These are phyloP conservation scores for Neodidymelliopsis sp. DNA, from an alignment of 2,329 filamentous ascomycete genomes.

Conservation along the genomic window DNA sequence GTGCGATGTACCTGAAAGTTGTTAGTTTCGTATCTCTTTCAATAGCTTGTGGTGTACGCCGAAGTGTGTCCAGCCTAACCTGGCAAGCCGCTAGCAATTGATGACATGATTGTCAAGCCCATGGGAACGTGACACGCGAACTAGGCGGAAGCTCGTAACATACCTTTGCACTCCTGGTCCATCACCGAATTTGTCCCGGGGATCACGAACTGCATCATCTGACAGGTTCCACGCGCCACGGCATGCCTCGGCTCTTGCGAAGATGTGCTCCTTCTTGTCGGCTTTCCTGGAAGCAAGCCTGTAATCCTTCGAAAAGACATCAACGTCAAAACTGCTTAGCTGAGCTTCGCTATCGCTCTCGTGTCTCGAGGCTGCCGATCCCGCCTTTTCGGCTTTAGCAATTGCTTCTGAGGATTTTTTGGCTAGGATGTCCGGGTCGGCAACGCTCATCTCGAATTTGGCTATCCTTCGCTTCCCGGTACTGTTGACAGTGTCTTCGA, in stretches of 20 bases:
- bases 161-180: slow-evolving; percentile 49
- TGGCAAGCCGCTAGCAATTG: slow-evolving; percentile 5
- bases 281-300: slow-evolving; percentile 21
- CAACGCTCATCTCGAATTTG: slow-evolving; percentile 72
- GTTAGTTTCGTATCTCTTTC: slow-evolving; percentile 23
- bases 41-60: slow-evolving; percentile 10
- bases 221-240: slow-evolving; percentile 50
- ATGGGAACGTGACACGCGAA: neutral
- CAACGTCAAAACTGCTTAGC: slow-evolving; percentile 43
- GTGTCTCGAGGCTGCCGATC: slow-evolving; percentile 32
- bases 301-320: slow-evolving; percentile 44
- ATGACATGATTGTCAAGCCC: neutral
- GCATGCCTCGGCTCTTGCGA: slow-evolving; percentile 50
- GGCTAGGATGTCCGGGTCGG: slow-evolving; percentile 47
- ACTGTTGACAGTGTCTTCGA: slow-evolving; percentile 73
- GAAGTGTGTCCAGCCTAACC: slow-evolving; percentile 6
- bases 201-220: slow-evolving; percentile 39
- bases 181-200: slow-evolving; percentile 45
- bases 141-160: slow-evolving; percentile 14
- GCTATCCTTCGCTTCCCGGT: slow-evolving; percentile 83
- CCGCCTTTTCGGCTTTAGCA: slow-evolving; percentile 32
- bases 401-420: slow-evolving; percentile 28
- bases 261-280: slow-evolving; percentile 47
- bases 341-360: slow-evolving; percentile 27
- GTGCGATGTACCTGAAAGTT: slow-evolving; percentile 56